phyloP scores from a whole-genome alignment of 192 early-diverging fungal genomes.

The Diversispora eburnea region DNA sequence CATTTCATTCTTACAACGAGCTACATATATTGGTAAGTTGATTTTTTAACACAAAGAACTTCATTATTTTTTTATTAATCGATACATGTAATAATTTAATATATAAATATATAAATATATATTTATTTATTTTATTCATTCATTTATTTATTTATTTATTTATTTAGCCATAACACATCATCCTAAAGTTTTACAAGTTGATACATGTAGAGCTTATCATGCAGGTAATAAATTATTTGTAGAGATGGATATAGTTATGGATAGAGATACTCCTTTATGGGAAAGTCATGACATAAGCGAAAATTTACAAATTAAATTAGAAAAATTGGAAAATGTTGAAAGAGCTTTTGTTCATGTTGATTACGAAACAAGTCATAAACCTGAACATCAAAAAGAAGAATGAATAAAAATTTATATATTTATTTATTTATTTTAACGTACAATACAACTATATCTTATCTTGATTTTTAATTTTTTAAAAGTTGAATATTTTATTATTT shows the following conservation, averaged over 20 bases:
- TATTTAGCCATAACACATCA: slow-evolving; percentile 67
- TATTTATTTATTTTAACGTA: too few relatives aligned
- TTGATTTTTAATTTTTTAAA: too few relatives aligned
- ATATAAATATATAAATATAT: background rate
- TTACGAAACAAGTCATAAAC: slow-evolving; percentile 83
- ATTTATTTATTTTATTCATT: too few relatives aligned
- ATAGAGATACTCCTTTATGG: slow-evolving; percentile 71
- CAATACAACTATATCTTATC: too few relatives aligned
- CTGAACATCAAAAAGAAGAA: slow-evolving; percentile 60
- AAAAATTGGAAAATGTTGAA: slow-evolving; percentile 80
- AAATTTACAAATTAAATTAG: slow-evolving; percentile 79
- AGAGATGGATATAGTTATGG: slow-evolving; percentile 95
- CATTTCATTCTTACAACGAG: slow-evolving; percentile 68
- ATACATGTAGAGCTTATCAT: slow-evolving; percentile 82
- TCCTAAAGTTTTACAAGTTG: slow-evolving; percentile 63
- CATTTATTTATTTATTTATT: background rate
- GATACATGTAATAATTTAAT: background rate
- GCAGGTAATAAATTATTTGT: slow-evolving; percentile 87
- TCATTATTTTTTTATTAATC: background rate
- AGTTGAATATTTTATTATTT: too few relatives aligned
- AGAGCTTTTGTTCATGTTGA: slow-evolving; percentile 93
- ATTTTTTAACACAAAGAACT: background rate
- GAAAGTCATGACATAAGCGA: slow-evolving; percentile 93
- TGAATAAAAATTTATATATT: slow-evolving; percentile 14
- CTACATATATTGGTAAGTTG: slow-evolving; percentile 72